Evolutionary conservation across 495 filamentous ascomycete species (phyloP).

Genomic region (Penicillium alfredii): DNA sequence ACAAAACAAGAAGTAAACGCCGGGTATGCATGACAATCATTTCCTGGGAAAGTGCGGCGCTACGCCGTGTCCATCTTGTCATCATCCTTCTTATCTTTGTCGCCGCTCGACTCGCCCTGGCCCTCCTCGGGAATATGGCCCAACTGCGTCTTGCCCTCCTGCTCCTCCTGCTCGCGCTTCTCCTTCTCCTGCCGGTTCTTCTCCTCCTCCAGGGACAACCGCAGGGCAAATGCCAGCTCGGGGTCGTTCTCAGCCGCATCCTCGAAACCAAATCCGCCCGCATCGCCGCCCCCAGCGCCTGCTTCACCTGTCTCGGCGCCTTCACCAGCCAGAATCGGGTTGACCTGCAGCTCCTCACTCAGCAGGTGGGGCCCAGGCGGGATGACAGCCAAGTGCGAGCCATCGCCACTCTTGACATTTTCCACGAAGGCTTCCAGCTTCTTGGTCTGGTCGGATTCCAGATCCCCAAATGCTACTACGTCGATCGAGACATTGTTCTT

Average conservation of each 20-base stretch:
- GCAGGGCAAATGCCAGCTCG: slow-evolving; percentile 87
- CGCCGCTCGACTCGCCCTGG: slow-evolving; percentile 63
- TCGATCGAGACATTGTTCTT: slow-evolving; percentile 89
- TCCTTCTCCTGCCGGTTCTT: slow-evolving; percentile 85
- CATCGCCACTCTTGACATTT: slow-evolving; percentile 81
- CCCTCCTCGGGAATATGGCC: slow-evolving; percentile 83
- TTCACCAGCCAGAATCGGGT: slow-evolving; percentile 81
- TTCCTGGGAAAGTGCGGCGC: slow-evolving; percentile 14
- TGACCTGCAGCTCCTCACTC: slow-evolving; percentile 86
- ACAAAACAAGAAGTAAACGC: slow-evolving; percentile 30
- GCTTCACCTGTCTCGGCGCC: slow-evolving; percentile 45
- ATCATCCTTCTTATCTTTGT: slow-evolving; percentile 58
- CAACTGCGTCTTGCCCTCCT: slow-evolving; percentile 61
- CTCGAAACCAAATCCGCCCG: slow-evolving; percentile 58
- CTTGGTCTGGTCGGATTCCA: slow-evolving; percentile 81
- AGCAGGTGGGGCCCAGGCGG: slow-evolving; percentile 86
- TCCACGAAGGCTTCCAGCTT: slow-evolving; percentile 93
- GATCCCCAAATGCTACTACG: slow-evolving; percentile 88
- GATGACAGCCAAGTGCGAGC: slow-evolving; percentile 84
- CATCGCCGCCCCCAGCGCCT: slow-evolving; percentile 57
- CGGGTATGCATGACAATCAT: slow-evolving; percentile 42
- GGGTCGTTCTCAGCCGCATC: slow-evolving; percentile 68
- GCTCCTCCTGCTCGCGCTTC: slow-evolving; percentile 67
- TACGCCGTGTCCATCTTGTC: slow-evolving; percentile 72
- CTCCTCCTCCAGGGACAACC: slow-evolving; percentile 98